Percentiles rank a stretch among this genome's conserved stretches.
These are phyloP conservation scores for Monosporascus sp. DNA, from an alignment of 2,329 filamentous ascomycete genomes.

Conservation along the genomic window DNA sequence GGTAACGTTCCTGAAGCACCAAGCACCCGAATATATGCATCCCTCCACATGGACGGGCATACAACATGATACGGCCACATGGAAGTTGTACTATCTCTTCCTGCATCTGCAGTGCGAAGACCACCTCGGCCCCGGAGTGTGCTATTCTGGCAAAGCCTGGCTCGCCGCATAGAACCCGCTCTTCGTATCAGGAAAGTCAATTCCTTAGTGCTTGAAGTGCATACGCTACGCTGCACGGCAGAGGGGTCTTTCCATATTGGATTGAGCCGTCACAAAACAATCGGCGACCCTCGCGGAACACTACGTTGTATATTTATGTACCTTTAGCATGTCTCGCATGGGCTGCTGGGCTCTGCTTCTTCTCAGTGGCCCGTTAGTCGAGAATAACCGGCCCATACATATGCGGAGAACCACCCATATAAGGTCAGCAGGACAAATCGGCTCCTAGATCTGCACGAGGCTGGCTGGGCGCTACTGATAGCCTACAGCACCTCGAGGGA, in stretches of 20 bases:
- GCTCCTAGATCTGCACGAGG: slow-evolving; percentile 21
- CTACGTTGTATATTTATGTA: slow-evolving; percentile 14
- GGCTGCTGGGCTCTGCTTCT: slow-evolving; percentile 12
- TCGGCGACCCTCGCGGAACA: neutral
- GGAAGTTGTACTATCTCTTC: neutral
- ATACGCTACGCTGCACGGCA: neutral
- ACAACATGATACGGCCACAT: no score
- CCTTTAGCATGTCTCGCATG: neutral
- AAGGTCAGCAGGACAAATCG: slow-evolving; percentile 26
- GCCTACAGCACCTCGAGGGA: slow-evolving; percentile 7
- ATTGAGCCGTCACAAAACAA: neutral
- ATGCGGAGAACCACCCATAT: slow-evolving; percentile 15
- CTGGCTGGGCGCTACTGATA: slow-evolving; percentile 17
- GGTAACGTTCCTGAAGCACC: neutral
- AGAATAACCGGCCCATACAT: slow-evolving; percentile 6
- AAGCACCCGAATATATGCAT: neutral
- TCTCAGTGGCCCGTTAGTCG: slow-evolving; percentile 12
- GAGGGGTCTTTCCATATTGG: neutral
- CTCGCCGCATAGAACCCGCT: neutral
- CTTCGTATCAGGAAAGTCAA: neutral
- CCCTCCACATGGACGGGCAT: no score
- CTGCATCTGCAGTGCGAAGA: neutral
- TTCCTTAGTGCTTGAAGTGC: neutral
- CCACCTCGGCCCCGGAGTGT: neutral
- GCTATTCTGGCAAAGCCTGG: neutral